These are phyloP conservation scores for Endothia cerciana DNA, from an alignment of 2,329 filamentous ascomycete genomes.

Conservation along the genomic window DNA sequence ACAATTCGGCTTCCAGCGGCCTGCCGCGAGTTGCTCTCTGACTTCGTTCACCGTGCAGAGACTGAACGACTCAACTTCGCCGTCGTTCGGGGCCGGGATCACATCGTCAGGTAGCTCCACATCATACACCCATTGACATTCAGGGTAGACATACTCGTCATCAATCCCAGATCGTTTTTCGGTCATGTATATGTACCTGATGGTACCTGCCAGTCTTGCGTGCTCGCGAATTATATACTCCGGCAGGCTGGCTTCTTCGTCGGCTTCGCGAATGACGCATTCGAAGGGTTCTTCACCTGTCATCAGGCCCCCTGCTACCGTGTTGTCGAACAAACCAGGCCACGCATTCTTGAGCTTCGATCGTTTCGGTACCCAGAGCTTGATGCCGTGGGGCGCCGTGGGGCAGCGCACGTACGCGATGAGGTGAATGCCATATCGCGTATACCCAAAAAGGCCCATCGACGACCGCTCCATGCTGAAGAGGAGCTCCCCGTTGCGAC, in stretches of 20 bases:
- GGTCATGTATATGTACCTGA: conserved; percentile 86
- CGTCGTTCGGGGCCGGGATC: conserved; percentile 77
- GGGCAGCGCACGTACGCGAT: conserved; percentile 66
- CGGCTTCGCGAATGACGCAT: conserved; percentile 81
- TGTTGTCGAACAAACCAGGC: conserved; percentile 91
- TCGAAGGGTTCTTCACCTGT: conserved; percentile 81
- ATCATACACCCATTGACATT: conserved; percentile 91
- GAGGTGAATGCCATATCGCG: conserved; percentile 82
- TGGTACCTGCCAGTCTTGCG: conserved; percentile 65
- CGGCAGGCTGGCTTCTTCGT: conserved; percentile 84
- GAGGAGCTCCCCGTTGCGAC: conserved; percentile 62
- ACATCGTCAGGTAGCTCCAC: conserved; percentile 73
- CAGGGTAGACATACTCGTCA: conserved; percentile 81
- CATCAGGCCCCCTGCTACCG: conserved; percentile 81
- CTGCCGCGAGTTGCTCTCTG: conserved; percentile 67
- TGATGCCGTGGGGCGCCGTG: conserved; percentile 58
- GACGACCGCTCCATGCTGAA: conserved; percentile 80
- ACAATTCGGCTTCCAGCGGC: conserved; percentile 93
- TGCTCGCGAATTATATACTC: conserved; percentile 67
- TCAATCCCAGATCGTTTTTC: conserved; percentile 79
- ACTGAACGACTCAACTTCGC: conserved; percentile 85
- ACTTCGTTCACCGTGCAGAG: conserved; percentile 79
- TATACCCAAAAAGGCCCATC: conserved; percentile 72
- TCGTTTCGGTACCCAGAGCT: conserved; percentile 83
- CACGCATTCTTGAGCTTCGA: conserved; percentile 83